Evolutionary conservation across 176 grass and related monocot genomes (phyloP).

Genomic region (Bonia amplexicaulis): DNA sequence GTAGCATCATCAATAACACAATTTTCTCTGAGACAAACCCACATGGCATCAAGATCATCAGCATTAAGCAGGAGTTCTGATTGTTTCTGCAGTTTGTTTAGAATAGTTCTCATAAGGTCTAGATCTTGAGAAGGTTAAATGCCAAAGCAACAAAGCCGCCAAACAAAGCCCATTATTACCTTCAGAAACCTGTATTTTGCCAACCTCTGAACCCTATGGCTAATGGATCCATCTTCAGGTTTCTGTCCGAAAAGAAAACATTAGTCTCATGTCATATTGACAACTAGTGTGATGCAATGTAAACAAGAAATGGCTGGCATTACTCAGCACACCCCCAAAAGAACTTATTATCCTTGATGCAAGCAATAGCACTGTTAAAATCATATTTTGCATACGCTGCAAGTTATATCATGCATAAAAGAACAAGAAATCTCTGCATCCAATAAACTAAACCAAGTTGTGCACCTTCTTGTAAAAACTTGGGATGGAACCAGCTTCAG

Average conservation of each 20-base stretch:
- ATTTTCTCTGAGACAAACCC: slow-evolving; percentile 97
- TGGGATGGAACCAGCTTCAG: slow-evolving; percentile 93
- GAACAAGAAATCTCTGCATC: background rate
- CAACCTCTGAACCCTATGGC: slow-evolving; percentile 91
- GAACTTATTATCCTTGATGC: background rate
- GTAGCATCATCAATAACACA: slow-evolving; percentile 96
- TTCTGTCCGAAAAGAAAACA: slow-evolving; percentile 49
- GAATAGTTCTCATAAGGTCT: slow-evolving; percentile 10
- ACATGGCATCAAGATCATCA: slow-evolving; percentile 99
- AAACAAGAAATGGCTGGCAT: background rate
- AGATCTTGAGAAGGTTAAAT: background rate
- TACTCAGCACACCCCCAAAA: background rate
- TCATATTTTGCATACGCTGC: background rate
- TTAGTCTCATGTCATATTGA: background rate
- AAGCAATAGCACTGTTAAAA: background rate
- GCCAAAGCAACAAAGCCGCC: background rate
- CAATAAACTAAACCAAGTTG: background rate
- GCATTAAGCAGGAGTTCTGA: slow-evolving; percentile 94
- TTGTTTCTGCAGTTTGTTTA: slow-evolving; percentile 80
- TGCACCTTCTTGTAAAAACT: slow-evolving; percentile 97
- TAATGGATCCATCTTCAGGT: slow-evolving; percentile 97
- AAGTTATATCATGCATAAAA: background rate
- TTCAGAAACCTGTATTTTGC: slow-evolving; percentile 96
- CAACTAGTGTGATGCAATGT: background rate
- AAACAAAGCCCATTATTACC: slow-evolving; percentile 36